A percentile compares a stretch with the other conserved stretches of the same genome.
These are phyloP conservation scores for Kazachstania kunashirensis DNA, from an alignment of 805 yeast genomes.

Conservation along the genomic window DNA sequence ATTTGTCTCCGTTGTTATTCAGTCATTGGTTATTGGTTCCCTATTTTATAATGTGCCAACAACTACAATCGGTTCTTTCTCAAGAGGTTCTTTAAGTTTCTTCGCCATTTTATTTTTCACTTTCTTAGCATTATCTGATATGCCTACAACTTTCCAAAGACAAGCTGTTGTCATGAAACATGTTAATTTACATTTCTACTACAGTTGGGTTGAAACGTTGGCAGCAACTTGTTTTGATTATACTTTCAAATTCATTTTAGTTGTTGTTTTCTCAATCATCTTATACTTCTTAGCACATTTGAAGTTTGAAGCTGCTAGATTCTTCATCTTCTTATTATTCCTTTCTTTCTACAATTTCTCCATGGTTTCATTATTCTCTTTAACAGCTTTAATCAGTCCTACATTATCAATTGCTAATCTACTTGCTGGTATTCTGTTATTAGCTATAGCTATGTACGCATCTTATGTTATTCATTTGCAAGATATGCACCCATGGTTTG, in stretches of 20 bases:
- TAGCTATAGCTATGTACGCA: conserved; percentile 47
- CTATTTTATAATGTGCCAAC: conserved; percentile 37
- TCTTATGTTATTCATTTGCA: conserved; percentile 54
- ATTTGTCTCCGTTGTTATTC: conserved; percentile 33
- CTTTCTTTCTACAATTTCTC: conserved; percentile 36
- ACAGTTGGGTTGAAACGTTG: conserved; percentile 58
- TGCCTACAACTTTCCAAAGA: conserved; percentile 36
- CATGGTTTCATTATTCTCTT: conserved; percentile 43
- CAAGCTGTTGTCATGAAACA: conserved; percentile 55
- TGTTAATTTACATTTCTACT: conserved; percentile 52
- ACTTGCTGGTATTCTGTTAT: conserved; percentile 47
- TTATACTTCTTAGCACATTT: conserved; percentile 47
- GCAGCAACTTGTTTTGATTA: conserved; percentile 49
- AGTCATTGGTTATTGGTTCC: conserved; percentile 39
- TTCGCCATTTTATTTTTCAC: conserved; percentile 46
- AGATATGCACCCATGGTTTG: conserved; percentile 61
- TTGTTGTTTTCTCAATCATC: conserved; percentile 36
- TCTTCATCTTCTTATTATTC: conserved; percentile 41
- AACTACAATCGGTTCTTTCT: conserved; percentile 41
- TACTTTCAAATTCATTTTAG: conserved; percentile 41
- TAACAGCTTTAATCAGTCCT: conserved; percentile 42
- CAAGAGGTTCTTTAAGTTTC: conserved; percentile 45
- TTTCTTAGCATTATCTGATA: conserved; percentile 49
- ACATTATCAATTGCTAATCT: conserved; percentile 50
- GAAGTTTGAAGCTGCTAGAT: conserved; percentile 38